Conservation (phyloP, 176 grass and related monocot genomes). For the Lolium perenne region DNA sequence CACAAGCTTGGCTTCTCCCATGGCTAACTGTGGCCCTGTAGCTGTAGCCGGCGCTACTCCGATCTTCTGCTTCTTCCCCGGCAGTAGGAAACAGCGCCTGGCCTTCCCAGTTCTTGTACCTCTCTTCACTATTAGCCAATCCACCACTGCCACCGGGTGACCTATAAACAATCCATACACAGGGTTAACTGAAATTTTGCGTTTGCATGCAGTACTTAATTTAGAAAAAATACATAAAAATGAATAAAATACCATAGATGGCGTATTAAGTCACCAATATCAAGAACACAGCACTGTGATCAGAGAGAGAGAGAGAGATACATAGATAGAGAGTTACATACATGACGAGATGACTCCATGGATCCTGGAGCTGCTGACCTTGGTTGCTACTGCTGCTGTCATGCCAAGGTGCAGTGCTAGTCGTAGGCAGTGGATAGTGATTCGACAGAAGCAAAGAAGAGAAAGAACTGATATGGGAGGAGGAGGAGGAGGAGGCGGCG, state of each 20-base stretch:
- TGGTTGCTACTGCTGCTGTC: conserved; percentile 36
- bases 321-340: conserved; percentile 39
- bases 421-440: conserved; percentile 52
- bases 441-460: conserved; percentile 62
- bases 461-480: conserved; percentile 51
- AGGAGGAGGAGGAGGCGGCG: conserved; percentile 7
- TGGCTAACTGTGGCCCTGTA: conserved; percentile 56
- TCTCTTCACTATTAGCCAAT: conserved; percentile 60
- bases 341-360: conserved; percentile 68
- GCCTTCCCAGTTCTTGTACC: conserved; percentile 48
- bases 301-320: not conserved
- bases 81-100: conserved; percentile 44
- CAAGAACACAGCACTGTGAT: not conserved
- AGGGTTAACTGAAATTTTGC: not conserved
- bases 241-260: not conserved
- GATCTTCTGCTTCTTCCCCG: conserved; percentile 39
- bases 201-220: not conserved
- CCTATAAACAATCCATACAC: not conserved
- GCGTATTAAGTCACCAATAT: not conserved
- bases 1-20: conserved; percentile 46
- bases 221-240: not conserved
- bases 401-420: conserved; percentile 35
- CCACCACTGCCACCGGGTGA: conserved; percentile 55
- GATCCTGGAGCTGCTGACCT: conserved; percentile 47
- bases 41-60: conserved; percentile 35